Percentiles rank a stretch among this genome's conserved stretches.
These are phyloP conservation scores for Tricholoma matsutake DNA, from an alignment of 768 basidiomycete species.

Conservation along the genomic window DNA sequence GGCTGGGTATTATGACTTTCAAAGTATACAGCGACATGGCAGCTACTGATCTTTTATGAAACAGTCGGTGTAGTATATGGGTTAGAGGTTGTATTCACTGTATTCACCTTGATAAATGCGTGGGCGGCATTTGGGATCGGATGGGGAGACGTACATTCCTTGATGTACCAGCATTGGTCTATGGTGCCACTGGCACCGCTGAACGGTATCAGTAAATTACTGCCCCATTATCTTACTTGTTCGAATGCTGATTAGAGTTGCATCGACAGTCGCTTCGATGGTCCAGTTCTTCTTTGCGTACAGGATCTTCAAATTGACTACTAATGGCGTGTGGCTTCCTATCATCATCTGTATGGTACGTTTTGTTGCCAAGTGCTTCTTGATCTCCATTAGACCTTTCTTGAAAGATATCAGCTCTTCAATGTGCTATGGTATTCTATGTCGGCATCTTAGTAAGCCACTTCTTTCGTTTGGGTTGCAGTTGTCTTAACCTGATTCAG, in stretches of 20 bases:
- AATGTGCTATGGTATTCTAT: not conserved
- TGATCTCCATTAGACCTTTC: not conserved
- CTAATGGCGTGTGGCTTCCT: not conserved
- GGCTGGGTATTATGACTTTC: not conserved
- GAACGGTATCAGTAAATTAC: not conserved
- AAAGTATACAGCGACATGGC: not conserved
- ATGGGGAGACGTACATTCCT: not conserved
- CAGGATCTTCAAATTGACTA: not conserved
- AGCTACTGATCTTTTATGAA: not conserved
- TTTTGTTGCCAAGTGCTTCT: not conserved
- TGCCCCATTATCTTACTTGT: not conserved
- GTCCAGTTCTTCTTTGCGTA: not conserved
- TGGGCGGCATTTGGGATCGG: not conserved
- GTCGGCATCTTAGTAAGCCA: not conserved
- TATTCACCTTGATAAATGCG: not conserved
- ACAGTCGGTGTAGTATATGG: not conserved
- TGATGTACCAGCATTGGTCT: not conserved
- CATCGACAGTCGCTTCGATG: not conserved
- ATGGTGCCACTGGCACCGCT: not conserved
- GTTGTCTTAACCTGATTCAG: not conserved
- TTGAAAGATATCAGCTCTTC: not conserved
- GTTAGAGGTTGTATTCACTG: not conserved
- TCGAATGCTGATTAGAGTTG: not conserved
- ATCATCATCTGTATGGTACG: not conserved
- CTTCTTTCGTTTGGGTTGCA: not conserved